Percentiles rank a stretch among this genome's conserved stretches.
Evolutionary conservation across 495 filamentous ascomycete species (phyloP).

Genomic region (Achaetomiella virescens): DNA sequence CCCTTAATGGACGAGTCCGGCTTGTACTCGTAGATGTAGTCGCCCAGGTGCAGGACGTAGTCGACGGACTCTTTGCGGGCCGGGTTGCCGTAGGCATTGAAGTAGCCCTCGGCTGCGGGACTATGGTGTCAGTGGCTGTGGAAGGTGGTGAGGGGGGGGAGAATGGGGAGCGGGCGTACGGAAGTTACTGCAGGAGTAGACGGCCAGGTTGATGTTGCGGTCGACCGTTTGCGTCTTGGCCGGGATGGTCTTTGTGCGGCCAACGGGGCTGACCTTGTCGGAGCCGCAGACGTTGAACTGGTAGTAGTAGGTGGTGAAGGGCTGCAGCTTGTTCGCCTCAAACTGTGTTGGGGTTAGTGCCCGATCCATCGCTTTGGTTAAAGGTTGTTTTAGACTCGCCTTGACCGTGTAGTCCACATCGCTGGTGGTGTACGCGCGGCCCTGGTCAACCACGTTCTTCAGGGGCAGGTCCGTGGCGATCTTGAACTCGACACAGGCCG

Average conservation of each 20-base stretch:
- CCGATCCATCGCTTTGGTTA: neutral
- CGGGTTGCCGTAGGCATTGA: conserved; percentile 60
- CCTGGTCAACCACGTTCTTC: conserved; percentile 19
- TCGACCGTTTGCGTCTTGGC: conserved; percentile 32
- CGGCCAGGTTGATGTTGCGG: conserved; percentile 42
- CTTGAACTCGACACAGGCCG: conserved; percentile 54
- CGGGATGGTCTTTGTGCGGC: conserved; percentile 52
- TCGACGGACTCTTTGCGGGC: conserved; percentile 62
- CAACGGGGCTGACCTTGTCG: conserved; percentile 39
- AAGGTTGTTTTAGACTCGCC: conserved; percentile 25
- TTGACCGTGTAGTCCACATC: conserved; percentile 69
- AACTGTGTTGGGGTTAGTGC: conserved; percentile 34
- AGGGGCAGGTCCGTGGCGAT: conserved; percentile 36
- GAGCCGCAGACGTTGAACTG: conserved; percentile 51
- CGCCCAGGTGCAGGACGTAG: conserved; percentile 59
- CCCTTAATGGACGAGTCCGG: conserved; percentile 37
- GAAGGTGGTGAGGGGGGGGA: neutral
- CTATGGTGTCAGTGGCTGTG: conserved; percentile 5
- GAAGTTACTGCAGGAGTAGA: conserved; percentile 54
- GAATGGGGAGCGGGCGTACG: conserved; percentile 31
- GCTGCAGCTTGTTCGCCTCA: conserved; percentile 51
- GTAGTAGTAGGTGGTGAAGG: conserved; percentile 58
- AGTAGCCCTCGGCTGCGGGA: conserved; percentile 40
- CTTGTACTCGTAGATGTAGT: conserved; percentile 64
- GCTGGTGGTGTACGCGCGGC: conserved; percentile 52